Percentiles rank a stretch among this genome's conserved stretches.
Conservation (phyloP, 352 stramenopile genomes). For the Globisporangium splendens region DNA sequence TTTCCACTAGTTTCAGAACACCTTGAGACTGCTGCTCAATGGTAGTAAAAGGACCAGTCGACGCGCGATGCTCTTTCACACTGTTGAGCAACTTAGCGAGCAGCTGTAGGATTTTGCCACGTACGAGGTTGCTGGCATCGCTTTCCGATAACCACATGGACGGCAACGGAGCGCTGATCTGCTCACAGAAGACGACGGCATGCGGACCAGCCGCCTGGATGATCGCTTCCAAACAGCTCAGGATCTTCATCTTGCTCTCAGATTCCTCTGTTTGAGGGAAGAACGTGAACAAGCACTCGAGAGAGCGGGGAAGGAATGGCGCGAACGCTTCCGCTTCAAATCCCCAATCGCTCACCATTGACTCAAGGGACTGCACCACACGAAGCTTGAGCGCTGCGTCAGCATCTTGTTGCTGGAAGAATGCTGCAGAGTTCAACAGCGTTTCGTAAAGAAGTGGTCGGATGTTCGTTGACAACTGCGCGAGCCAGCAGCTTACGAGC, state of each 20-base stretch:
- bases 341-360: slow-evolving; percentile 80
- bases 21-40: slow-evolving; percentile 6
- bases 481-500: slow-evolving; percentile 86
- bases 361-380: slow-evolving; percentile 73
- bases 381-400: slow-evolving; percentile 69
- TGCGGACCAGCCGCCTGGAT: slow-evolving; percentile 55
- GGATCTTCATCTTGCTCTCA: slow-evolving; percentile 79
- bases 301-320: slow-evolving; percentile 54
- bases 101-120: slow-evolving; percentile 78
- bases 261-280: slow-evolving; percentile 60
- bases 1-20: slow-evolving; percentile 47
- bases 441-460: slow-evolving; percentile 78
- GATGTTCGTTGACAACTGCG: slow-evolving; percentile 65
- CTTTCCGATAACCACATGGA: slow-evolving; percentile 66
- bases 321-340: slow-evolving; percentile 71
- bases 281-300: slow-evolving; percentile 65
- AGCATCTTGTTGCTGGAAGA: slow-evolving; percentile 23
- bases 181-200: slow-evolving; percentile 45
- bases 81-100: slow-evolving; percentile 57
- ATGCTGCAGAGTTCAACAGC: slow-evolving; percentile 40
- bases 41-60: background rate
- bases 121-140: slow-evolving; percentile 77
- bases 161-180: slow-evolving; percentile 69
- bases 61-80: slow-evolving; percentile 39
- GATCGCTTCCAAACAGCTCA: slow-evolving; percentile 69